Evolutionary conservation across 2,329 filamentous ascomycete species (phyloP).

Genomic region (Pyrenophora teres): DNA sequence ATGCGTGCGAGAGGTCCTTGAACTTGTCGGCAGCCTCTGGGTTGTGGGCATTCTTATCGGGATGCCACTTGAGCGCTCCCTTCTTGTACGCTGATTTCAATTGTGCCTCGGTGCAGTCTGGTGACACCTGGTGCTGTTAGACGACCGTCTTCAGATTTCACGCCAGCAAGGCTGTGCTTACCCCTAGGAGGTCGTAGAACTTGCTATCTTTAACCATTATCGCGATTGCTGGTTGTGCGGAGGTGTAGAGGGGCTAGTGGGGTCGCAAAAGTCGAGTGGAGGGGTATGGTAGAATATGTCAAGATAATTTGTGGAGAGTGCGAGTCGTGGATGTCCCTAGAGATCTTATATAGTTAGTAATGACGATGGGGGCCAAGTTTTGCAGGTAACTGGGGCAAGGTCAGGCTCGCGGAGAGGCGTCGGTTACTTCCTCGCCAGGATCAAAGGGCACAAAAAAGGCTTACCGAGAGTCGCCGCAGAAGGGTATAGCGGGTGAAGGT

Average conservation of each 20-base stretch:
- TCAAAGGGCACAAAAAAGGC: slow-evolving; percentile 14
- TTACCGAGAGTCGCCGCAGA: slow-evolving; percentile 24
- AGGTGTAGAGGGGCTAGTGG: slow-evolving; percentile 27
- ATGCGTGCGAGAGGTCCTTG: slow-evolving; percentile 95
- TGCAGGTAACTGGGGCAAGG: slow-evolving; percentile 17
- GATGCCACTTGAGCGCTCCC: slow-evolving; percentile 81
- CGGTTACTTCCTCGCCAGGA: slow-evolving; percentile 8
- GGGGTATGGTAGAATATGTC: slow-evolving; percentile 12
- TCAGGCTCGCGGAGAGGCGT: slow-evolving; percentile 25
- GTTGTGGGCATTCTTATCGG: slow-evolving; percentile 95
- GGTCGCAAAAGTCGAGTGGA: slow-evolving; percentile 30
- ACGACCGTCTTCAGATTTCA: not conserved
- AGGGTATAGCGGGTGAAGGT: not conserved
- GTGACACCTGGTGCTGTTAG: slow-evolving; percentile 65
- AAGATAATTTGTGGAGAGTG: slow-evolving; percentile 7
- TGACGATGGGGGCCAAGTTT: slow-evolving; percentile 13
- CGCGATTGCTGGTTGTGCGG: slow-evolving; percentile 24
- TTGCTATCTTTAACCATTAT: slow-evolving; percentile 81
- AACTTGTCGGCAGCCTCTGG: slow-evolving; percentile 95
- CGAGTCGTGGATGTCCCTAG: slow-evolving; percentile 7
- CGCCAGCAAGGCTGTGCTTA: slow-evolving; percentile 53
- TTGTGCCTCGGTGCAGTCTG: slow-evolving; percentile 80
- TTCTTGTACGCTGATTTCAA: slow-evolving; percentile 91
- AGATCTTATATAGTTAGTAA: slow-evolving; percentile 23
- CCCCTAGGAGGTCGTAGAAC: slow-evolving; percentile 77